A percentile compares a stretch with the other conserved stretches of the same genome.
These are phyloP conservation scores for Sequoia sempervirens DNA, from an alignment of 75 land plant genomes.

Conservation along the genomic window DNA sequence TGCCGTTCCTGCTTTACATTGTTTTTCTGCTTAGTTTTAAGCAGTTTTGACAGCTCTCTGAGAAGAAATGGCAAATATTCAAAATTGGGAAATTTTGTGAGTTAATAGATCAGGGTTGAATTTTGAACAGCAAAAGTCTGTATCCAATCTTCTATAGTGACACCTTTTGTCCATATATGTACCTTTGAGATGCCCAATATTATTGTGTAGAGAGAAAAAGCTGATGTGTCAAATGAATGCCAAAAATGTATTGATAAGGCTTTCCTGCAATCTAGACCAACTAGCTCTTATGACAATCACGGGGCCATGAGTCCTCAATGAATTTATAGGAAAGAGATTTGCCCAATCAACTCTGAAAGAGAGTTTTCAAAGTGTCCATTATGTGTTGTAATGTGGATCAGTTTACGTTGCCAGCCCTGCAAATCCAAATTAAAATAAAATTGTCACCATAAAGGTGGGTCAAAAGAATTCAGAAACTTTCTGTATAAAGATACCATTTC, in stretches of 20 bases:
- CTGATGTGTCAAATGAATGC: neutral
- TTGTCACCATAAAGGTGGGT: neutral
- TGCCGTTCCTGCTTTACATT: neutral
- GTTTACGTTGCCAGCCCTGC: constrained; percentile 80
- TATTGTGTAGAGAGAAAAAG: neutral
- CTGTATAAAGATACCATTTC: neutral
- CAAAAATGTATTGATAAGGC: neutral
- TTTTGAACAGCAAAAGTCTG: neutral
- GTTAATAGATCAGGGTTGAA: neutral
- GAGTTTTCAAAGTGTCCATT: constrained; percentile 56
- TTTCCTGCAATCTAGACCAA: neutral
- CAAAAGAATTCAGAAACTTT: neutral
- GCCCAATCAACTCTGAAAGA: constrained; percentile 61
- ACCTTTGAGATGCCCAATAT: neutral
- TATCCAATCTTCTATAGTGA: neutral
- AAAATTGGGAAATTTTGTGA: neutral
- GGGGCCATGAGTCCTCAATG: constrained; percentile 66
- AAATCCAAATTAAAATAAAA: neutral
- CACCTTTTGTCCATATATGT: neutral
- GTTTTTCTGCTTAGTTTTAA: neutral
- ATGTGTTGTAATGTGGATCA: constrained; percentile 67
- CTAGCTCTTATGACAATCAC: constrained; percentile 7
- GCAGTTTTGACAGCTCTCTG: neutral
- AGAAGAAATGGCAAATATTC: neutral
- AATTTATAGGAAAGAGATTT: constrained; percentile 52